A percentile compares a stretch with the other conserved stretches of the same genome.
Evolutionary conservation across 257 asterid species (phyloP).

Genomic region (Phtheirospermum japonicum): DNA sequence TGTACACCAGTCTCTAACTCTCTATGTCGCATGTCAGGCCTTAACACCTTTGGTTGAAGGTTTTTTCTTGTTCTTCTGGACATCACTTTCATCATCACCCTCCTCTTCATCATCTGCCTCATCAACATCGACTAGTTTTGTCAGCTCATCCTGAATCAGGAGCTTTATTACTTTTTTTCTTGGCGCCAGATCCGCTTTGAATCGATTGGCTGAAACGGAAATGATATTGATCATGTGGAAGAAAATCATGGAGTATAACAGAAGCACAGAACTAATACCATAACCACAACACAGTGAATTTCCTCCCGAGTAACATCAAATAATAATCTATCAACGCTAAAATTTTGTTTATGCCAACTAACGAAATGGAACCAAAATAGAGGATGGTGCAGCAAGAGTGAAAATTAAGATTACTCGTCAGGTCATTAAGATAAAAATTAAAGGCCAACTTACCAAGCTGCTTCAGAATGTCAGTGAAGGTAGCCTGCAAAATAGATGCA

Average conservation of each 20-base stretch:
- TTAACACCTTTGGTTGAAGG: slow-evolving; percentile 44
- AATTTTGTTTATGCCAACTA: neutral
- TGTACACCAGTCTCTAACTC: slow-evolving; percentile 23
- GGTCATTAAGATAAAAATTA: neutral
- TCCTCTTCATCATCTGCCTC: too few species aligned
- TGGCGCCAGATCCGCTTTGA: slow-evolving; percentile 47
- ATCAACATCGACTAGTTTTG: slow-evolving; percentile 83
- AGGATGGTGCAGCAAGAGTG: neutral
- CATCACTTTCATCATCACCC: slow-evolving; percentile 48
- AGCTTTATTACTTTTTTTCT: slow-evolving; percentile 49
- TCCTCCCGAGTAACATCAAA: neutral
- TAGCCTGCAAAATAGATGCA: slow-evolving; percentile 60
- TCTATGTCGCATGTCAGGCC: slow-evolving; percentile 33
- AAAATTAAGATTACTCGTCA: neutral
- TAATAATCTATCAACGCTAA: neutral
- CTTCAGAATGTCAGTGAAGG: slow-evolving; percentile 93
- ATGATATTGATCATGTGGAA: slow-evolving; percentile 13
- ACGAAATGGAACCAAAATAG: neutral
- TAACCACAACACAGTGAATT: neutral
- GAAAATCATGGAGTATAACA: neutral
- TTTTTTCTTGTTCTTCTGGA: slow-evolving; percentile 34
- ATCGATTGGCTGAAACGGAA: slow-evolving; percentile 49
- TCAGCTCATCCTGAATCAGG: slow-evolving; percentile 91
- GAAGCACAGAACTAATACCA: neutral
- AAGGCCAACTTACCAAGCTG: slow-evolving; percentile 57